Conservation (phyloP, 108 stramenopile genomes). For the Nitzschia sp. region DNA sequence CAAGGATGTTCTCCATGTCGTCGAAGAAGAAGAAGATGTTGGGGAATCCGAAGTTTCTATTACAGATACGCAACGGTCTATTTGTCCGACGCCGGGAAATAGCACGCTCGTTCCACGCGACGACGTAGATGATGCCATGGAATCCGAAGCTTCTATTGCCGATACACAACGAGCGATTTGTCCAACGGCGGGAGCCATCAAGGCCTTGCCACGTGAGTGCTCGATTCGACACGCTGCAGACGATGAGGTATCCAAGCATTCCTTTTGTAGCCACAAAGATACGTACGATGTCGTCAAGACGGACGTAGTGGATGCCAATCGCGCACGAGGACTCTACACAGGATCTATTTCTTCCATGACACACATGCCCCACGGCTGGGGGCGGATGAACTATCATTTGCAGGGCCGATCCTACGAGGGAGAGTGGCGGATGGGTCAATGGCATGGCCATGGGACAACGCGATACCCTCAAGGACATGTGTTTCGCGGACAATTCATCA, state of each 20-base stretch:
- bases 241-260: conserved; percentile 27
- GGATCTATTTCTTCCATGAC: conserved; percentile 10
- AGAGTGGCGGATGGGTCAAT: conserved; percentile 30
- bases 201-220: conserved; percentile 24
- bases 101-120: background rate
- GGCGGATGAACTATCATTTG: conserved; percentile 25
- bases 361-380: conserved; percentile 31
- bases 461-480: conserved; percentile 27
- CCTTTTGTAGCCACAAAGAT: background rate
- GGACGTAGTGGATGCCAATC: conserved; percentile 27
- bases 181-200: conserved; percentile 13
- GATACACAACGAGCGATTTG: conserved; percentile 3
- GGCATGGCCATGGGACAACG: conserved; percentile 26
- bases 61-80: no score
- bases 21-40: no score
- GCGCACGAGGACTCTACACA: conserved; percentile 31
- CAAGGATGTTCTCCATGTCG: no score
- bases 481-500: conserved; percentile 29
- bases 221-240: conserved; percentile 20
- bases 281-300: conserved; percentile 3
- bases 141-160: no score
- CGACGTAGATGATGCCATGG: background rate
- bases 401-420: conserved; percentile 34
- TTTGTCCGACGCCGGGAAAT: background rate
- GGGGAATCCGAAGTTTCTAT: no score